A percentile compares a stretch with the other conserved stretches of the same genome.
These are phyloP conservation scores for Cytidiella melzeri DNA, from an alignment of 768 basidiomycete genomes.

Conservation along the genomic window DNA sequence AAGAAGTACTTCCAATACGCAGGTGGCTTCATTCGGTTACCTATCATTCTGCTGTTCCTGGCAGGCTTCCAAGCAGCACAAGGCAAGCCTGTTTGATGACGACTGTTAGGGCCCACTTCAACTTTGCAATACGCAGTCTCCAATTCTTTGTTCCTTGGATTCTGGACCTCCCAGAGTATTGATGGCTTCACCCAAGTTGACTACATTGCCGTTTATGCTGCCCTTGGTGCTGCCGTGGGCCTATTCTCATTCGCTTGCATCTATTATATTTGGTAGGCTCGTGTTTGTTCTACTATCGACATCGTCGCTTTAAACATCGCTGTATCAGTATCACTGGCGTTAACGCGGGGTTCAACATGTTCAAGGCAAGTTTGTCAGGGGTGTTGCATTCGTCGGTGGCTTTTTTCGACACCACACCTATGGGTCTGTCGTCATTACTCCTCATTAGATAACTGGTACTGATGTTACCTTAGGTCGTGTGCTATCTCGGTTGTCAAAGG, in stretches of 20 bases:
- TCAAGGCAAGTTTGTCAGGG: slow-evolving; percentile 45
- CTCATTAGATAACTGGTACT: not conserved
- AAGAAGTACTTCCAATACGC: slow-evolving; percentile 29
- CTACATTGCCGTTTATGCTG: slow-evolving; percentile 59
- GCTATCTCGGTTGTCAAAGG: slow-evolving; percentile 52
- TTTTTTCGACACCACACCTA: slow-evolving; percentile 72
- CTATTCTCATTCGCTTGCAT: slow-evolving; percentile 45
- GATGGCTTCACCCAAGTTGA: slow-evolving; percentile 48
- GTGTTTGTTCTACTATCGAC: slow-evolving; percentile 6
- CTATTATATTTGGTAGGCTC: slow-evolving; percentile 41
- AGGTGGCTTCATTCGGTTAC: slow-evolving; percentile 31
- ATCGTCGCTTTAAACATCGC: not conserved
- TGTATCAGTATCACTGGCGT: slow-evolving; percentile 28
- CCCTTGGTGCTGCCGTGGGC: slow-evolving; percentile 41
- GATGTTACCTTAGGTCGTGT: slow-evolving; percentile 52
- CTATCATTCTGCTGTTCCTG: slow-evolving; percentile 39
- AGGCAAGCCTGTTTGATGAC: slow-evolving; percentile 28
- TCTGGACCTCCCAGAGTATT: slow-evolving; percentile 62
- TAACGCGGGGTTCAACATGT: slow-evolving; percentile 37
- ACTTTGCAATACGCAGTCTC: slow-evolving; percentile 32
- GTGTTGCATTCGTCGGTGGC: slow-evolving; percentile 57
- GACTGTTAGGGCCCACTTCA: not conserved
- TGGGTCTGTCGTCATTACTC: slow-evolving; percentile 37
- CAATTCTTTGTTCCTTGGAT: slow-evolving; percentile 64
- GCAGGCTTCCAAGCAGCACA: slow-evolving; percentile 43